Evolutionary conservation across 495 filamentous ascomycete genomes (phyloP).

Genomic region (Pseudoneurospora amorphoporcata): DNA sequence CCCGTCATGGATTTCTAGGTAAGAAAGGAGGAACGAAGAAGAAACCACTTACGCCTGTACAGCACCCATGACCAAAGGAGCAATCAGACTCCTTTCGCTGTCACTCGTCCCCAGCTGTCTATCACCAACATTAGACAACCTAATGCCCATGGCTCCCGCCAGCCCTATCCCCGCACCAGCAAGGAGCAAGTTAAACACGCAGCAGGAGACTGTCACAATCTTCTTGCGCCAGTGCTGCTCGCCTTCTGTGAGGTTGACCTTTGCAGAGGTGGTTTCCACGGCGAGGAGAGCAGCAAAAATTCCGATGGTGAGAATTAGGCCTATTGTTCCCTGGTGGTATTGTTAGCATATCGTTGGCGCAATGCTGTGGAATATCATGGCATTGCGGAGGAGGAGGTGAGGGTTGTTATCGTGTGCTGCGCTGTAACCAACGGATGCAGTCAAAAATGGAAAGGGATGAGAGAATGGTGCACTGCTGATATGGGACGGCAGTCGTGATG

Average conservation of each 20-base stretch:
- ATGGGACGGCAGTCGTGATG: neutral
- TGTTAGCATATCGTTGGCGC: neutral
- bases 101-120: neutral
- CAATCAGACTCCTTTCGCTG: constrained; percentile 9
- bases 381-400: neutral
- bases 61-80: constrained; percentile 12
- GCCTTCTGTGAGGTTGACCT: constrained; percentile 17
- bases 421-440: neutral
- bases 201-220: constrained; percentile 17
- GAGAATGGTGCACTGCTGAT: neutral
- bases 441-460: too few species aligned
- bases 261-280: constrained; percentile 8
- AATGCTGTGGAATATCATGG: too few species aligned
- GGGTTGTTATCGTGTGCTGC: neutral
- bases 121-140: neutral
- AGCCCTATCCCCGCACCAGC: constrained; percentile 16
- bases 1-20: neutral
- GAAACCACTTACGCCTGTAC: constrained; percentile 14
- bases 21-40: neutral
- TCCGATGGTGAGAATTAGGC: constrained; percentile 14
- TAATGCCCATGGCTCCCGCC: constrained; percentile 10
- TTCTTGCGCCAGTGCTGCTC: constrained; percentile 24
- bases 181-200: constrained; percentile 18
- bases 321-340: constrained; percentile 12
- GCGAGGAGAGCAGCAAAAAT: constrained; percentile 13